Evolutionary conservation across 2,329 filamentous ascomycete genomes (phyloP).

Genomic region (Exophiala alcalophila): DNA sequence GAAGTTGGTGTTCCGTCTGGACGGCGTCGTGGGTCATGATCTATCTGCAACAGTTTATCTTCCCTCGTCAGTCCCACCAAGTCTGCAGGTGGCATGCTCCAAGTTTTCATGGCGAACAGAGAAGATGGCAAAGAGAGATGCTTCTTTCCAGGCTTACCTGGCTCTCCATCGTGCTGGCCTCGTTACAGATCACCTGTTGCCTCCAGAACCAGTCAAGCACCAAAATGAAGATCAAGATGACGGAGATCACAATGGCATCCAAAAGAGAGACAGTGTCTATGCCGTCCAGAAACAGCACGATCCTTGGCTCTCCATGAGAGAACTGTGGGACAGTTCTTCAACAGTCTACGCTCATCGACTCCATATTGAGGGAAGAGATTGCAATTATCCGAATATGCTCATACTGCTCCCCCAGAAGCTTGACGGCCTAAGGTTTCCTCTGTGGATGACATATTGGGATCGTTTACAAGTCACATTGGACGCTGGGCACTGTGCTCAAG

Average conservation of each 20-base stretch:
- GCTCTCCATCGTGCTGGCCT: slow-evolving; percentile 67
- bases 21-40: slow-evolving; percentile 32
- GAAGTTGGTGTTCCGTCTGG: slow-evolving; percentile 65
- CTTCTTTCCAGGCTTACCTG: slow-evolving; percentile 75
- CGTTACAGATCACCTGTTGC: slow-evolving; percentile 75
- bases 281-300: slow-evolving; percentile 35
- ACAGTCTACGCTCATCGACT: slow-evolving; percentile 18
- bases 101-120: slow-evolving; percentile 64
- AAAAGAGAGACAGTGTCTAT: slow-evolving; percentile 20
- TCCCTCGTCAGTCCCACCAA: slow-evolving; percentile 65
- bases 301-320: slow-evolving; percentile 40
- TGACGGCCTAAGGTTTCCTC: slow-evolving; percentile 10
- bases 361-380: slow-evolving; percentile 5
- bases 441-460: slow-evolving; percentile 5
- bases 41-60: slow-evolving; percentile 62
- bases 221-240: slow-evolving; percentile 29
- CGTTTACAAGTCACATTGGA: slow-evolving; percentile 1
- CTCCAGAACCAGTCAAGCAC: slow-evolving; percentile 42
- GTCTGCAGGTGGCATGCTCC: slow-evolving; percentile 56
- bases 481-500: slow-evolving; percentile 2
- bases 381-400: slow-evolving; percentile 13
- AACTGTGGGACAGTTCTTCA: slow-evolving; percentile 1
- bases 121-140: slow-evolving; percentile 72
- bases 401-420: slow-evolving; percentile 23
- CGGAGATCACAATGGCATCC: slow-evolving; percentile 6